Evolutionary conservation across 2,329 filamentous ascomycete species (phyloP).

Genomic region (Zasmidium cellare): DNA sequence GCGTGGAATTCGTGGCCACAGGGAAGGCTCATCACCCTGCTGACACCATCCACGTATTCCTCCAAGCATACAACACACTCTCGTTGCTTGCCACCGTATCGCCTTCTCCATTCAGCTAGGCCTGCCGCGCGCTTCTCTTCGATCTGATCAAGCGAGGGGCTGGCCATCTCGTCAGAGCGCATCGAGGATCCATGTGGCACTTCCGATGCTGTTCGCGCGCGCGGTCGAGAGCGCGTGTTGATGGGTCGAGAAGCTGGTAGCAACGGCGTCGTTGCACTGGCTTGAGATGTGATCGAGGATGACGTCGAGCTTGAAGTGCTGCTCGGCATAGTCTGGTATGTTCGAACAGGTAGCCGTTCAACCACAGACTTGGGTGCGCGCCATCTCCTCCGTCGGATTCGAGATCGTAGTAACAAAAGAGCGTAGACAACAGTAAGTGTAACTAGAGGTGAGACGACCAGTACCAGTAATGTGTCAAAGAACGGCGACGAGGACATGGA

Average conservation of each 20-base stretch:
- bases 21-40: slow-evolving; percentile 92
- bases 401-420: slow-evolving; percentile 79
- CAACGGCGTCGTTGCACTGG: slow-evolving; percentile 69
- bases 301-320: slow-evolving; percentile 52
- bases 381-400: slow-evolving; percentile 87
- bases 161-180: slow-evolving; percentile 27
- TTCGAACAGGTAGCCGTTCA: slow-evolving; percentile 89
- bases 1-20: slow-evolving; percentile 98
- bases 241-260: slow-evolving; percentile 53
- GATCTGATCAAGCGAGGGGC: slow-evolving; percentile 38
- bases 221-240: slow-evolving; percentile 53
- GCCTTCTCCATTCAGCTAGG: slow-evolving; percentile 54
- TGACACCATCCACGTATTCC: slow-evolving; percentile 93
- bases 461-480: slow-evolving; percentile 91
- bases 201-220: slow-evolving; percentile 65
- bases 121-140: slow-evolving; percentile 56
- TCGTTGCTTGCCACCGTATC: slow-evolving; percentile 66
- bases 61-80: slow-evolving; percentile 97
- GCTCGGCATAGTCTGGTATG: slow-evolving; percentile 80
- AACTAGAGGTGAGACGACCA: slow-evolving; percentile 92
- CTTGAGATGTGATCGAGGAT: slow-evolving; percentile 27
- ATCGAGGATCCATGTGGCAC: slow-evolving; percentile 42
- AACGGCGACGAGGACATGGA: slow-evolving; percentile 87
- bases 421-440: slow-evolving; percentile 92
- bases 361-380: slow-evolving; percentile 96